These are phyloP conservation scores for Geosmithia flava DNA, from an alignment of 2,329 filamentous ascomycete genomes.

Conservation along the genomic window DNA sequence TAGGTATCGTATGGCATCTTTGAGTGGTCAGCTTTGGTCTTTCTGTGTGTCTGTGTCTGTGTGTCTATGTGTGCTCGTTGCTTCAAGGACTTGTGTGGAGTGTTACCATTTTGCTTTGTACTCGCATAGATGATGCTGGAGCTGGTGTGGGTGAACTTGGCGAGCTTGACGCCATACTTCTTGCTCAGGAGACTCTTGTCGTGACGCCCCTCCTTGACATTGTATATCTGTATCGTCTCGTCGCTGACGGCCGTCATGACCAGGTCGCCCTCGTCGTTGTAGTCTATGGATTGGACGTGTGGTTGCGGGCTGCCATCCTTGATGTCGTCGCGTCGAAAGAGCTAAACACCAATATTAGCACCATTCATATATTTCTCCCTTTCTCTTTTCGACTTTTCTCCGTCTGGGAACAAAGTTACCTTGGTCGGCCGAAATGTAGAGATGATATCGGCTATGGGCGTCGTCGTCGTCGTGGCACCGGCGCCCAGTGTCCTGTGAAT, in stretches of 20 bases:
- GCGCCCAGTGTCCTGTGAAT: constrained; percentile 33
- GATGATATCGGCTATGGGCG: constrained; percentile 68
- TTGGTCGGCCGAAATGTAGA: constrained; percentile 67
- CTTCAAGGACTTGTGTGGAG: not conserved
- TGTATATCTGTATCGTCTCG: constrained; percentile 92
- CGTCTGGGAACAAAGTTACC: constrained; percentile 31
- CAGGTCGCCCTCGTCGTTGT: constrained; percentile 88
- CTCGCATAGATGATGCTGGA: constrained; percentile 91
- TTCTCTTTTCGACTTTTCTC: not conserved
- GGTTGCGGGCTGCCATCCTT: constrained; percentile 41
- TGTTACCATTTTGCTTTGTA: constrained; percentile 75
- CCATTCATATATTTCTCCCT: not conserved
- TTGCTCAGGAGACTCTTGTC: constrained; percentile 87
- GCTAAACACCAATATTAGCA: constrained; percentile 12
- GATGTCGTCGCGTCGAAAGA: constrained; percentile 46
- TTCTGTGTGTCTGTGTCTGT: not conserved
- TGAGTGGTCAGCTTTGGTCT: not conserved
- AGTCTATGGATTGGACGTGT: constrained; percentile 81
- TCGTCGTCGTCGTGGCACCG: constrained; percentile 29
- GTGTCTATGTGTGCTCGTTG: not conserved
- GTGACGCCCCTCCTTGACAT: constrained; percentile 78
- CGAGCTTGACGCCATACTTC: constrained; percentile 92
- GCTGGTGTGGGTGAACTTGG: constrained; percentile 84
- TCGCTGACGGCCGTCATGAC: constrained; percentile 87
- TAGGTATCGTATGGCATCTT: constrained; percentile 73